phyloP scores from a whole-genome alignment of 2,329 filamentous ascomycete species.

The Colletotrichum aenigma region DNA sequence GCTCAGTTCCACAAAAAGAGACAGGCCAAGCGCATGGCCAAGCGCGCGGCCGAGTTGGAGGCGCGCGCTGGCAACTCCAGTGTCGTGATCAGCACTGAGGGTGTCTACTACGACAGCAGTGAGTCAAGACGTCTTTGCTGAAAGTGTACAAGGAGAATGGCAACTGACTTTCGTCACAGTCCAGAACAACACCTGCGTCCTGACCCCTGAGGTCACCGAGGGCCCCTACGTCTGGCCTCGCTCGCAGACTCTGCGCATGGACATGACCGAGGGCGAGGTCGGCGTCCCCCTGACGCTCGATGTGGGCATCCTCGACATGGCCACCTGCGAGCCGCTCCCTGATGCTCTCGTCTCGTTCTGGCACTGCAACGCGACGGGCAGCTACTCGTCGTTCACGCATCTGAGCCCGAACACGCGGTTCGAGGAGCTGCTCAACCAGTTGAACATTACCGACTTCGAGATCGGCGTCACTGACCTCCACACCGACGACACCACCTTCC shows the following conservation, averaged over 20 bases:
- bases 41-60: slow-evolving; percentile 1
- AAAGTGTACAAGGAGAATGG: rapidly evolving
- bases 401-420: not conserved
- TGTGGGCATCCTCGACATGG: slow-evolving; percentile 25
- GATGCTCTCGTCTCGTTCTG: slow-evolving; percentile 2
- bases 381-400: not conserved
- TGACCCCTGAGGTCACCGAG: slow-evolving; percentile 7
- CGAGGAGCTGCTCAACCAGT: slow-evolving; percentile 1
- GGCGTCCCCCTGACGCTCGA: slow-evolving; percentile 45
- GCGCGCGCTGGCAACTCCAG: not conserved
- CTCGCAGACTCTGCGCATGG: slow-evolving; percentile 47
- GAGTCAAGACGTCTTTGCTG: not conserved
- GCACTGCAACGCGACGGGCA: slow-evolving; percentile 11
- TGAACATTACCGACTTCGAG: not conserved
- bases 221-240: slow-evolving; percentile 34
- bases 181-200: slow-evolving; percentile 26
- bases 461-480: not conserved
- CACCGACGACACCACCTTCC: slow-evolving; percentile 8
- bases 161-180: not conserved
- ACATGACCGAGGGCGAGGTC: slow-evolving; percentile 44
- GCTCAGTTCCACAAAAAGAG: not conserved
- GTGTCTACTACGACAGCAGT: not conserved
- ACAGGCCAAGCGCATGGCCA: not conserved
- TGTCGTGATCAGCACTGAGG: slow-evolving; percentile 3
- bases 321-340: slow-evolving; percentile 21